phyloP scores from a whole-genome alignment of 139 green algal species.

The Micromonas commoda region DNA sequence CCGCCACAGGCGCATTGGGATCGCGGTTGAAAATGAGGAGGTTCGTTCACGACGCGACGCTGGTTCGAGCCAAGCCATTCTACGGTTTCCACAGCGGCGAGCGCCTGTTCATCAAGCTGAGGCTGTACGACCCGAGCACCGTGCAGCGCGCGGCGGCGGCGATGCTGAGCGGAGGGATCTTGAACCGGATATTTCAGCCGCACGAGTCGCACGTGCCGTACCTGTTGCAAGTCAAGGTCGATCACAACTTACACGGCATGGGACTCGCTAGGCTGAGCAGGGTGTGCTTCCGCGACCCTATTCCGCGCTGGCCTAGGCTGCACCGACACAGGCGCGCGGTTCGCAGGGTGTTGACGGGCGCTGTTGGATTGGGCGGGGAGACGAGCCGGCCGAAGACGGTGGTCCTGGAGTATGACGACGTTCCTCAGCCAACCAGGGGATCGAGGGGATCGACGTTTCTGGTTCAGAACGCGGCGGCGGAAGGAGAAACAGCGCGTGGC shows the following conservation, averaged over 20 bases:
- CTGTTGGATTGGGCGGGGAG: not conserved
- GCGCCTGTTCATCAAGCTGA: constrained; percentile 14
- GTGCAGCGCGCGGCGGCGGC: not conserved
- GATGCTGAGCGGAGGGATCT: not conserved
- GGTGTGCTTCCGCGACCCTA: not conserved
- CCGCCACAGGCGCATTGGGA: too few species aligned
- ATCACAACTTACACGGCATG: constrained; percentile 30
- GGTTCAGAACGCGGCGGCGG: not conserved
- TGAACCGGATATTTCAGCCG: constrained; percentile 7
- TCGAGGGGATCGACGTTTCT: too few species aligned
- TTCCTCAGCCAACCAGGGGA: not conserved
- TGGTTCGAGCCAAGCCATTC: constrained; percentile 5
- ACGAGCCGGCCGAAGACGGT: not conserved
- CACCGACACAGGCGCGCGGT: not conserved
- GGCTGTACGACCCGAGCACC: not conserved
- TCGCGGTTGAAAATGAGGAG: not conserved
- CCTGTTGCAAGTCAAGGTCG: constrained; percentile 9
- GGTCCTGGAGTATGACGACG: not conserved
- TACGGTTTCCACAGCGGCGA: constrained; percentile 21
- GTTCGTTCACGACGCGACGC: not conserved
- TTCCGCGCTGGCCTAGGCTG: not conserved
- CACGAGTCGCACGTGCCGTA: constrained; percentile 29
- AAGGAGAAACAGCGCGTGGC: not conserved
- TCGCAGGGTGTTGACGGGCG: not conserved
- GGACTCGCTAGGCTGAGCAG: not conserved